Evolutionary conservation across 805 yeast species (phyloP).

Genomic region (Clavispora santaluciae): DNA sequence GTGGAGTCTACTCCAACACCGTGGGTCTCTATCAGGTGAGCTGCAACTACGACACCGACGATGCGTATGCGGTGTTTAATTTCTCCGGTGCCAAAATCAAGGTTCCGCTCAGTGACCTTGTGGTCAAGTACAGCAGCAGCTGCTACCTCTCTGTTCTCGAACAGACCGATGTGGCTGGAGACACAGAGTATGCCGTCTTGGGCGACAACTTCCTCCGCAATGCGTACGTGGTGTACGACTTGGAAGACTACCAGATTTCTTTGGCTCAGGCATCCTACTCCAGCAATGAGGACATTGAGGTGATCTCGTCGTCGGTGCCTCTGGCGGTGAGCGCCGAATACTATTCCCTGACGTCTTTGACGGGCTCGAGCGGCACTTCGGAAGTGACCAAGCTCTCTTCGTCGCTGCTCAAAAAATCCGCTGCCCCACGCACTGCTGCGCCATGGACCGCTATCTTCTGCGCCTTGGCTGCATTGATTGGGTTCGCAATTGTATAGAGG

Average conservation of each 20-base stretch:
- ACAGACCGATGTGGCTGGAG: no score
- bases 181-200: conserved; percentile 33
- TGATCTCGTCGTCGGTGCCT: conserved; percentile 45
- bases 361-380: background rate
- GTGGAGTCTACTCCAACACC: background rate
- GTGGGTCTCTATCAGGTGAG: conserved; percentile 7
- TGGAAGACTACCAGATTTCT: conserved; percentile 53
- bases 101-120: conserved; percentile 40
- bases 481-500: background rate
- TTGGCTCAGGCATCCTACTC: conserved; percentile 41
- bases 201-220: conserved; percentile 66
- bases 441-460: no score
- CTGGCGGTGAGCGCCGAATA: conserved; percentile 44
- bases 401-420: background rate
- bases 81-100: conserved; percentile 56
- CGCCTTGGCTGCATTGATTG: background rate
- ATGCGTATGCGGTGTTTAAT: conserved; percentile 27
- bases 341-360: conserved; percentile 35
- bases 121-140: conserved; percentile 13
- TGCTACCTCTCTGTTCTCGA: conserved; percentile 27
- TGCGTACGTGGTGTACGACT: conserved; percentile 62
- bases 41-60: conserved; percentile 9
- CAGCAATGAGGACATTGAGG: conserved; percentile 39
- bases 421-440: background rate
- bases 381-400: background rate